A percentile compares a stretch with the other conserved stretches of the same genome.
Evolutionary conservation across 2,329 filamentous ascomycete genomes (phyloP).

Genomic region (Pyrenophora graminea): DNA sequence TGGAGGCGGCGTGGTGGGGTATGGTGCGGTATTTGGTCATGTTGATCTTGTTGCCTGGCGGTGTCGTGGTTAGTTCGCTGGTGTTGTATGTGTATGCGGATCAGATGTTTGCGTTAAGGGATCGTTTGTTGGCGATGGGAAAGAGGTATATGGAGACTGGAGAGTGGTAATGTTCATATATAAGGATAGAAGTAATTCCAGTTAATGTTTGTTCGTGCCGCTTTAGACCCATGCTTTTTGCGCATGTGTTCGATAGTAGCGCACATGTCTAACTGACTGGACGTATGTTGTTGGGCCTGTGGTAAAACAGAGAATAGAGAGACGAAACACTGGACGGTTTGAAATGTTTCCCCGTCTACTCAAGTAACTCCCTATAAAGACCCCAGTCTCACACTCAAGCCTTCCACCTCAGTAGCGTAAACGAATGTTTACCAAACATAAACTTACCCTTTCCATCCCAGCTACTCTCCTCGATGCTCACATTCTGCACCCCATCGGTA

Average conservation of each 20-base stretch:
- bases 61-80: constrained; percentile 6
- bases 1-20: constrained; percentile 28
- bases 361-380: neutral
- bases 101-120: constrained; percentile 14
- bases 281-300: no score
- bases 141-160: constrained; percentile 20
- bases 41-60: constrained; percentile 21
- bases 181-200: no score
- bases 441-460: constrained; percentile 68
- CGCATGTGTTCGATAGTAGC: no score
- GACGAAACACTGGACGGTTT: no score
- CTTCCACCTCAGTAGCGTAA: constrained; percentile 68
- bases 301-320: no score
- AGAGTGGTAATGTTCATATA: neutral
- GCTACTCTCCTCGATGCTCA: constrained; percentile 62
- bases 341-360: no score
- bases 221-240: no score
- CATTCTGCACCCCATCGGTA: constrained; percentile 64
- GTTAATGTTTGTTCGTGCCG: no score
- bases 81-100: constrained; percentile 17
- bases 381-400: constrained; percentile 1
- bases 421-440: constrained; percentile 70
- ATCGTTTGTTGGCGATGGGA: constrained; percentile 13
- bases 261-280: no score
- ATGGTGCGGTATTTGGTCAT: constrained; percentile 27